Evolutionary conservation across 371 early-diverging fungal species (phyloP), one percentile per base, ranked within the genome.

Genomic region (Sporodiniella umbellata): DNA sequence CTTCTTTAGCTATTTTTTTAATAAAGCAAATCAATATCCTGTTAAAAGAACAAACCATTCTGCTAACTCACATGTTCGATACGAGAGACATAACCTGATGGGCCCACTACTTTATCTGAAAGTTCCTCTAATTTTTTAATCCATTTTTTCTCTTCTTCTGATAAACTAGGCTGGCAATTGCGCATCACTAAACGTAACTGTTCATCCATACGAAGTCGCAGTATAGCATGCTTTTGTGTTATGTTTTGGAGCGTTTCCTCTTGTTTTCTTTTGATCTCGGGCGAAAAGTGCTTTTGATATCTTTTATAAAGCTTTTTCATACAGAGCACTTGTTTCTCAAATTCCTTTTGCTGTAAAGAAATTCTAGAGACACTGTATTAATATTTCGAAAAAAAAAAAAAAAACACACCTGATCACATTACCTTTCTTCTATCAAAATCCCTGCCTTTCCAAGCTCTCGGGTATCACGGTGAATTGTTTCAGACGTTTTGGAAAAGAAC

Each of bases 401-500:
- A 11, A 23, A 7, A 28, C 7, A 28, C 30, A 10, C 30, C 4
- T 28, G 2, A 35, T 18, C 10, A n/a, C 17, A 21, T 37, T 53
- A 59, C 60, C 60, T 53, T 33, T 42, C 38, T 33, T 51, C 48
- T 11, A 64, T 54, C 21, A 51, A 42, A 5, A 31, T 17, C 28
- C 53, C 64, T 2, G 54, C 57, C 18, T 57, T 57, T 11, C 53
- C 31, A 3, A 67, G 19, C 33, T 53, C 54, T 30, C 48, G 54
- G 5, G 57, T 48, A 26, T 61, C 66, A n/a, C 47, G 45, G 25
- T 56, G 58, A 22, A 72, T 42, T 15, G 56, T 54, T 23, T 66
- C 64, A 14, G 73, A 38, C 2, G 61, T 42, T 24, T 56, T 54
- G 7, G 50, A 33, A 25, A 77, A 52, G 58, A 73, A 77, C 14